phyloP scores from a whole-genome alignment of 2,329 filamentous ascomycete genomes.

The Tympanopsis confertula region DNA sequence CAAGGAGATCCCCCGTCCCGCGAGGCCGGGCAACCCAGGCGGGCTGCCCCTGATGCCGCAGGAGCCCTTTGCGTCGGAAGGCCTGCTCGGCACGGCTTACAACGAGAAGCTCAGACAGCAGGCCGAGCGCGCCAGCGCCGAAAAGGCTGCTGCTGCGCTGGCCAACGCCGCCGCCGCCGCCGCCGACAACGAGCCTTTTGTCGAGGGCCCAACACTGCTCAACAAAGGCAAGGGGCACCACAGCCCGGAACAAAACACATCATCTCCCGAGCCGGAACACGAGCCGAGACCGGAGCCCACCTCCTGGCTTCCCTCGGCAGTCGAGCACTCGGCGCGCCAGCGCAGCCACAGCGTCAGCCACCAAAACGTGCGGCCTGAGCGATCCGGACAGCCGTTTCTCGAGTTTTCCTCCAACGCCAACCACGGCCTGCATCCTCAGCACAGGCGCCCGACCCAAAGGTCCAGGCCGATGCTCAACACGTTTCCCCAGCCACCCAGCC shows the following conservation, averaged over 20 bases:
- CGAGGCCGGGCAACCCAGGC: constrained; percentile 6
- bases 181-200: constrained; percentile 30
- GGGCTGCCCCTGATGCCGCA: constrained; percentile 20
- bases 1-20: constrained; percentile 10
- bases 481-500: no score
- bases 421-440: no score
- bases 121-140: constrained; percentile 16
- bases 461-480: no score
- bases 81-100: constrained; percentile 37
- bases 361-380: no score
- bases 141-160: constrained; percentile 22
- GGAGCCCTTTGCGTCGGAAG: constrained; percentile 23
- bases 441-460: no score
- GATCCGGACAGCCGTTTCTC: no score
- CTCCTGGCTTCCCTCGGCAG: constrained; percentile 25
- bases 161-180: constrained; percentile 12
- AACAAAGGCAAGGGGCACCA: constrained; percentile 21
- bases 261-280: constrained; percentile 6
- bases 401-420: no score
- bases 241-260: constrained; percentile 10
- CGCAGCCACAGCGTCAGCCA: constrained; percentile 3
- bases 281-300: constrained; percentile 5
- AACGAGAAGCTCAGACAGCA: constrained; percentile 30
- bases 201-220: constrained; percentile 42
- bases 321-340: constrained; percentile 12